Evolutionary conservation across 139 green algal species (phyloP).

Genomic region (Picochlorum sp.): DNA sequence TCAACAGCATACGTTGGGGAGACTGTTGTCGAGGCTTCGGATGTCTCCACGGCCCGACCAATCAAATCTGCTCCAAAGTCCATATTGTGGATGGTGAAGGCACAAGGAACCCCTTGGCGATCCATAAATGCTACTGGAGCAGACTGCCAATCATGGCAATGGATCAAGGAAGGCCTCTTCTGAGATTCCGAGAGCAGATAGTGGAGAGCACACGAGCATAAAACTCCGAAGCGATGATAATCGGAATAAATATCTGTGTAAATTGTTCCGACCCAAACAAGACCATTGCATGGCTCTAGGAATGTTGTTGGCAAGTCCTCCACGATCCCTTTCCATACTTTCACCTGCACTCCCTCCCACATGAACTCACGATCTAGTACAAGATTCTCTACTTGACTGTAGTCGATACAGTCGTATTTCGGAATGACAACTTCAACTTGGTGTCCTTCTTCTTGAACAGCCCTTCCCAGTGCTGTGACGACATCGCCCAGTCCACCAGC

Average conservation of each 20-base stretch:
- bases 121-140: constrained; percentile 57
- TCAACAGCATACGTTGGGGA: constrained; percentile 89
- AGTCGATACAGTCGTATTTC: constrained; percentile 93
- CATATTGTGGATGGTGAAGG: constrained; percentile 96
- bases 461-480: constrained; percentile 75
- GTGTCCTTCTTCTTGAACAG: constrained; percentile 63
- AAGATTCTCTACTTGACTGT: constrained; percentile 44
- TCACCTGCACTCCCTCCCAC: constrained; percentile 44
- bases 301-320: constrained; percentile 61
- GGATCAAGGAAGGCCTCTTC: constrained; percentile 76
- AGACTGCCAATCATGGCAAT: constrained; percentile 94
- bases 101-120: constrained; percentile 22
- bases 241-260: constrained; percentile 71
- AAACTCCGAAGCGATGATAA: constrained; percentile 85
- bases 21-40: constrained; percentile 81
- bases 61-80: constrained; percentile 83
- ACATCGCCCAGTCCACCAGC: constrained; percentile 92
- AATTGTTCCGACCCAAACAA: constrained; percentile 82
- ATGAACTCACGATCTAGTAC: constrained; percentile 56
- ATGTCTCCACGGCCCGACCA: constrained; percentile 48
- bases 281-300: constrained; percentile 76
- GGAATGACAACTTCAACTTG: constrained; percentile 76
- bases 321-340: constrained; percentile 62
- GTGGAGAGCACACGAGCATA: constrained; percentile 81
- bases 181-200: constrained; percentile 64